A percentile compares a stretch with the other conserved stretches of the same genome.
phyloP scores from a whole-genome alignment of 805 yeast species.

The Wickerhamiella allomyrinae region DNA sequence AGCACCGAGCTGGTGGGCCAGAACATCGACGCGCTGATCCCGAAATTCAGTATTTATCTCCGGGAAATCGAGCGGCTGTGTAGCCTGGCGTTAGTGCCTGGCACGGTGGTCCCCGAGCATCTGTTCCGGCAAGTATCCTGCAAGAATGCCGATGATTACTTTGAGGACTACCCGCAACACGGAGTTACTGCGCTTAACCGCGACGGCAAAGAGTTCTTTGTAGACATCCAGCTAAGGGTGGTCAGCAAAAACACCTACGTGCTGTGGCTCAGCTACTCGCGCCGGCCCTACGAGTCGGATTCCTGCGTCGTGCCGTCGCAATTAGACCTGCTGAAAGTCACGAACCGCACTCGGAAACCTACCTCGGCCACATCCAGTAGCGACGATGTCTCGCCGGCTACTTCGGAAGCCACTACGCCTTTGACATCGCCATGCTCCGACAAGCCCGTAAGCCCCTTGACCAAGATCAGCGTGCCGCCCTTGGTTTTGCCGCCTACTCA shows the following conservation, averaged over 20 bases:
- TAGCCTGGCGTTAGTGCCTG: constrained; percentile 29
- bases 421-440: neutral
- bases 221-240: constrained; percentile 74
- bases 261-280: constrained; percentile 74
- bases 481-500: neutral
- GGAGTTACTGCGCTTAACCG: constrained; percentile 40
- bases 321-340: constrained; percentile 20
- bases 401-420: constrained; percentile 1
- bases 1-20: constrained; percentile 6
- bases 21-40: constrained; percentile 12
- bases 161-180: constrained; percentile 9
- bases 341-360: neutral
- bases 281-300: constrained; percentile 17
- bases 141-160: constrained; percentile 26
- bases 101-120: constrained; percentile 82
- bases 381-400: constrained; percentile 3
- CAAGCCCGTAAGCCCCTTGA: neutral
- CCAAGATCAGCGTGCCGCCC: constrained; percentile 4
- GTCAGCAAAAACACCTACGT: constrained; percentile 43
- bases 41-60: constrained; percentile 27
- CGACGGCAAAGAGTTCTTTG: constrained; percentile 48
- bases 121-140: constrained; percentile 49
- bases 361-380: constrained; percentile 4
- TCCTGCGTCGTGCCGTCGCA: constrained; percentile 38
- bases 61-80: constrained; percentile 28